Conservation (phyloP, 2,329 filamentous ascomycete species). For the Gnomoniopsis smithogilvyi region DNA sequence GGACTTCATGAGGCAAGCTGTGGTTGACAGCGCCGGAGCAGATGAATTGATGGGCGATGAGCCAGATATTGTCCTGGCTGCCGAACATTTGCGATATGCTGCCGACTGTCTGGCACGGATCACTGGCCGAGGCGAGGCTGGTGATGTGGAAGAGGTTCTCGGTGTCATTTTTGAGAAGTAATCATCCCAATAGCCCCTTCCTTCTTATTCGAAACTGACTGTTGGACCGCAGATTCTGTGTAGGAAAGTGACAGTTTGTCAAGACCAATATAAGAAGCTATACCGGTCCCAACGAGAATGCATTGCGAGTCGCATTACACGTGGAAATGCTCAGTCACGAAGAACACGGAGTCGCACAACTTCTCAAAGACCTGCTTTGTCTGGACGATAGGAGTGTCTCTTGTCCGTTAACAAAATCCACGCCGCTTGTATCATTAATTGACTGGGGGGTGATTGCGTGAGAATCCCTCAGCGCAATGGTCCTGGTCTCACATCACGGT, state of each 20-base stretch:
- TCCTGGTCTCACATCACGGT: not conserved
- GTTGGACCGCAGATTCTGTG: conserved; percentile 47
- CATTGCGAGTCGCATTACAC: not conserved
- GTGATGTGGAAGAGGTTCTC: conserved; percentile 92
- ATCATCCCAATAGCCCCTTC: conserved; percentile 32
- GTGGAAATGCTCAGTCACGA: too few species aligned
- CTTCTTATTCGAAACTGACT: not conserved
- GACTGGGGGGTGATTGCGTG: too few species aligned
- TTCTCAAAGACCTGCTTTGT: too few species aligned
- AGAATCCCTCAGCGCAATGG: too few species aligned
- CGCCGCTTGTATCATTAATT: too few species aligned
- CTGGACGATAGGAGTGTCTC: too few species aligned
- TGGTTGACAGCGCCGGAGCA: conserved; percentile 43
- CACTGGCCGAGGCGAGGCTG: conserved; percentile 78
- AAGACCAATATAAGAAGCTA: not conserved
- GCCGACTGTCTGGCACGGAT: conserved; percentile 80
- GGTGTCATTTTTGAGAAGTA: conserved; percentile 98
- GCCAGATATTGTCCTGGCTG: conserved; percentile 83
- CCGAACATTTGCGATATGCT: conserved; percentile 81
- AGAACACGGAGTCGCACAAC: too few species aligned
- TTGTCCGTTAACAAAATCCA: too few species aligned
- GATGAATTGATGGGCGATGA: conserved; percentile 36
- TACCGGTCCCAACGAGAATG: too few species aligned
- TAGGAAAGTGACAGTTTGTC: conserved; percentile 51
- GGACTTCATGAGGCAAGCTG: conserved; percentile 57